A percentile compares a stretch with the other conserved stretches of the same genome.
These are phyloP conservation scores for Capronia epimyces DNA, from an alignment of 2,329 filamentous ascomycete genomes.

Conservation along the genomic window DNA sequence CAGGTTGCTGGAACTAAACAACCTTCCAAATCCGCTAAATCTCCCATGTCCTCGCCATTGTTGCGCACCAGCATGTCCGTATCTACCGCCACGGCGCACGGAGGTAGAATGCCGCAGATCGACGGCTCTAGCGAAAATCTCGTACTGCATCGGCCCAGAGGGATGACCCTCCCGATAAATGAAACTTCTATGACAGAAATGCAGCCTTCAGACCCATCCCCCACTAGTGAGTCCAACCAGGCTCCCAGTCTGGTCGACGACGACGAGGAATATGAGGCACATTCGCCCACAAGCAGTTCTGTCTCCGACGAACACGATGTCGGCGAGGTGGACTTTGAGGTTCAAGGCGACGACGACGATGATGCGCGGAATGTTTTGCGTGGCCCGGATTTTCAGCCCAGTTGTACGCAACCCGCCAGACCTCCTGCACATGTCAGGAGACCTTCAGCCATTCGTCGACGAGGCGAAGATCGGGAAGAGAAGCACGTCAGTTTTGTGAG, in stretches of 20 bases:
- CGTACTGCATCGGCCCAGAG: constrained; percentile 13
- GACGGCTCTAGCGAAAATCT: constrained; percentile 7
- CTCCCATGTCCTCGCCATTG: constrained; percentile 47
- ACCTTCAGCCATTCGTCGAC: constrained; percentile 31
- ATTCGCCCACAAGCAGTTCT: constrained; percentile 56
- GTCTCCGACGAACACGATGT: constrained; percentile 48
- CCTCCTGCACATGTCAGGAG: constrained; percentile 33
- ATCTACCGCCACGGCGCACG: constrained; percentile 3
- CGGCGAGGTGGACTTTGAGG: constrained; percentile 47
- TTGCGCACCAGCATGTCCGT: constrained; percentile 33
- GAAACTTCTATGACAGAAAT: constrained; percentile 5
- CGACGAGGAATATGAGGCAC: constrained; percentile 67
- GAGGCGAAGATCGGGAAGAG: constrained; percentile 33
- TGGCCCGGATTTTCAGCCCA: constrained; percentile 33
- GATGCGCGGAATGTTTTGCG: constrained; percentile 32
- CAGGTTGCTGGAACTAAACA: constrained; percentile 38
- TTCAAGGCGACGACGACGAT: constrained; percentile 42
- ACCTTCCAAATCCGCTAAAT: constrained; percentile 53
- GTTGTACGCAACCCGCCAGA: constrained; percentile 34
- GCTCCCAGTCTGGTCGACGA: constrained; percentile 75
- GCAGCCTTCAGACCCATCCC: constrained; percentile 28
- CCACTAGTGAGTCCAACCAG: constrained; percentile 61
- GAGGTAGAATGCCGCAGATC: constrained; percentile 6
- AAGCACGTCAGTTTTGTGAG: constrained; percentile 37
- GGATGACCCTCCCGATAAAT: constrained; percentile 17